These are phyloP conservation scores for Sugiyamaella marilandica DNA, from an alignment of 805 yeast genomes.

Conservation along the genomic window DNA sequence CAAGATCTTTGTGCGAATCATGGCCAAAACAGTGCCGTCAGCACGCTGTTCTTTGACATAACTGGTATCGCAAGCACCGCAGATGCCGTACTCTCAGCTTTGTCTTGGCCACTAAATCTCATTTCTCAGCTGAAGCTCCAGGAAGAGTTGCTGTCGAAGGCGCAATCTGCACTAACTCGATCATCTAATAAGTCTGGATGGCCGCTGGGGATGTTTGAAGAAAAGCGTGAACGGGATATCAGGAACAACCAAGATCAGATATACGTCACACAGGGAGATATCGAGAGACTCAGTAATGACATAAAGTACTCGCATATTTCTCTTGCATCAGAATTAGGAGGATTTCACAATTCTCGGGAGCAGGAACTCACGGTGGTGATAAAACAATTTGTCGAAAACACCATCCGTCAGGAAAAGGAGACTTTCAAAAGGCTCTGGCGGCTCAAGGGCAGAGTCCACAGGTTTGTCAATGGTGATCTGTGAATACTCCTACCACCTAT, in stretches of 20 bases:
- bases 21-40: constrained; percentile 4
- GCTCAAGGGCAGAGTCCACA: constrained; percentile 5
- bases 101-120: constrained; percentile 27
- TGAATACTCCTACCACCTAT: neutral
- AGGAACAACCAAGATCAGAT: constrained; percentile 29
- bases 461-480: neutral
- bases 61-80: constrained; percentile 10
- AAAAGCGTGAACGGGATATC: constrained; percentile 31
- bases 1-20: constrained; percentile 10
- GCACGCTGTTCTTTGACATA: constrained; percentile 3
- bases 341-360: constrained; percentile 34
- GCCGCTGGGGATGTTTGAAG: constrained; percentile 33
- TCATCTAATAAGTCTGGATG: constrained; percentile 26
- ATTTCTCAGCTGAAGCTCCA: constrained; percentile 25
- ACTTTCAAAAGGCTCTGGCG: constrained; percentile 18
- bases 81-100: constrained; percentile 24
- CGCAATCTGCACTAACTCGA: constrained; percentile 23
- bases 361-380: constrained; percentile 28
- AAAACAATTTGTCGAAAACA: constrained; percentile 15
- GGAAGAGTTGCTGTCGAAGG: constrained; percentile 19
- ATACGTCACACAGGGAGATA: constrained; percentile 26
- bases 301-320: constrained; percentile 33
- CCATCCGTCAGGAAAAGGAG: constrained; percentile 23
- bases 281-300: constrained; percentile 28
- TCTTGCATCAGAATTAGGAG: constrained; percentile 37